Conservation (phyloP, 148 eudicot species). For the Polygonum maritimum region DNA sequence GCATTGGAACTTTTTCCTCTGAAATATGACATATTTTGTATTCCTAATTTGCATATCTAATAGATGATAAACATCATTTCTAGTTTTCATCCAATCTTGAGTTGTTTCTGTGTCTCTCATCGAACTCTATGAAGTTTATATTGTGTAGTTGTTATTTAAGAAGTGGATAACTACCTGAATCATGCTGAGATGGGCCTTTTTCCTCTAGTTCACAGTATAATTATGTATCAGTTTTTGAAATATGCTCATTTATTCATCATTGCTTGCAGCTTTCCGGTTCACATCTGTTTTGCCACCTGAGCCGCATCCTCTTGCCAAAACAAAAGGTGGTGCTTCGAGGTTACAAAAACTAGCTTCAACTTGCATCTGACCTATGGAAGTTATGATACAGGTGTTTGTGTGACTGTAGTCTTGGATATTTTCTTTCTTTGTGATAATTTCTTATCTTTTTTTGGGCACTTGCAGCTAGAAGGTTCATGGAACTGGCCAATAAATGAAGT, state of each 20-base stretch:
- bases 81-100: background rate
- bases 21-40: background rate
- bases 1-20: background rate
- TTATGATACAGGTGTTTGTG: constrained; percentile 69
- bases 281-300: constrained; percentile 80
- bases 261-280: constrained; percentile 71
- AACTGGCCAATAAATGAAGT: constrained; percentile 94
- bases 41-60: background rate
- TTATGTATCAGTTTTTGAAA: background rate
- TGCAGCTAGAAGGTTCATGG: constrained; percentile 93
- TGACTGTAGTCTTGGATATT: background rate
- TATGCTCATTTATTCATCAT: constrained; percentile 14
- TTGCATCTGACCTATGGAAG: constrained; percentile 72
- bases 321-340: constrained; percentile 22
- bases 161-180: background rate
- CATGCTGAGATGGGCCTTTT: background rate
- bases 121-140: background rate
- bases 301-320: constrained; percentile 73
- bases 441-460: constrained; percentile 7
- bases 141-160: background rate
- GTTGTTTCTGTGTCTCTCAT: background rate
- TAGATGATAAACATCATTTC: background rate
- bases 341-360: constrained; percentile 42
- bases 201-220: background rate
- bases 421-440: background rate